phyloP scores from a whole-genome alignment of 495 filamentous ascomycete species.

The Cercophora samala region DNA sequence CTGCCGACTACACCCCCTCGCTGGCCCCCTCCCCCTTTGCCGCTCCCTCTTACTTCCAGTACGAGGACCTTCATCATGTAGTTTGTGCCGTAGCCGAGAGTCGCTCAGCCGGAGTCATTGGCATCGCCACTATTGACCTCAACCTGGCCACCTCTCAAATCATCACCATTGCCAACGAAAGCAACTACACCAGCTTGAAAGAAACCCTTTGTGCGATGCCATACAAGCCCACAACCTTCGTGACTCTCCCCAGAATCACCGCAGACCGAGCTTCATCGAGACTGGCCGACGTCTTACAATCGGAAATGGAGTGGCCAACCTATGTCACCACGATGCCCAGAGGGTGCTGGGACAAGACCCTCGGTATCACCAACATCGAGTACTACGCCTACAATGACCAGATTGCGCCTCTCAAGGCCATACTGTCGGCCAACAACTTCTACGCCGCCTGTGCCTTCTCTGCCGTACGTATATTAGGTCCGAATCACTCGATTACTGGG shows the following conservation, averaged over 20 bases:
- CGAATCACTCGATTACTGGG: constrained; percentile 14
- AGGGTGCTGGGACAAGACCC: constrained; percentile 82
- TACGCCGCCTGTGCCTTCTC: constrained; percentile 87
- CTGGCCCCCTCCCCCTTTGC: neutral
- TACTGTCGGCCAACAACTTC: constrained; percentile 74
- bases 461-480: constrained; percentile 57
- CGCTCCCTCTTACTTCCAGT: neutral
- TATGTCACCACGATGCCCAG: constrained; percentile 67
- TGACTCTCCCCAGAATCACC: neutral
- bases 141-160: constrained; percentile 65
- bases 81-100: constrained; percentile 89
- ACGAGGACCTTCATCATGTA: constrained; percentile 48
- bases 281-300: constrained; percentile 58
- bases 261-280: constrained; percentile 64
- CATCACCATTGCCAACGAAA: constrained; percentile 68
- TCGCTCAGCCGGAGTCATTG: constrained; percentile 76
- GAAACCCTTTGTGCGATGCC: constrained; percentile 62
- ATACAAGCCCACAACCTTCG: constrained; percentile 34
- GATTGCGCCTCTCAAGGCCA: constrained; percentile 61
- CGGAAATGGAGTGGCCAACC: constrained; percentile 55
- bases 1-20: neutral
- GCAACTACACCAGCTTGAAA: constrained; percentile 60
- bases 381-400: constrained; percentile 73
- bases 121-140: constrained; percentile 83
- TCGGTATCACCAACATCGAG: constrained; percentile 75